A percentile compares a stretch with the other conserved stretches of the same genome.
phyloP scores from a whole-genome alignment of 2,329 filamentous ascomycete species.

The Neophaeococcomyces mojaviensis region DNA sequence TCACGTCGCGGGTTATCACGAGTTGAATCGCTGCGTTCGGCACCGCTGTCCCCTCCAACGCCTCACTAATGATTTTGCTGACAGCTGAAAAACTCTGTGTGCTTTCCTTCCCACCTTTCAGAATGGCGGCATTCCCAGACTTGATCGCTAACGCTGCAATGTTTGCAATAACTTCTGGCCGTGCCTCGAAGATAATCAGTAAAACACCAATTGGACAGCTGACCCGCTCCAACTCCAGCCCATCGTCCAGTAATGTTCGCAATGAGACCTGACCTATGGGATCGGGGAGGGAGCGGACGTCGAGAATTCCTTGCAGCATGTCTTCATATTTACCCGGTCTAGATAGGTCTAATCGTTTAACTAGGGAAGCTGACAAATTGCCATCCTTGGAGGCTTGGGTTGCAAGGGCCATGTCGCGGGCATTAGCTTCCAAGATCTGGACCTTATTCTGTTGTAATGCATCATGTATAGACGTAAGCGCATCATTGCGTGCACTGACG shows the following conservation, averaged over 20 bases:
- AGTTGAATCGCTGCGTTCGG: constrained; percentile 86
- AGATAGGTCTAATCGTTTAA: constrained; percentile 79
- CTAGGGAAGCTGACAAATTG: constrained; percentile 68
- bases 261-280: constrained; percentile 86
- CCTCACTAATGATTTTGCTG: constrained; percentile 71
- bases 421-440: constrained; percentile 79
- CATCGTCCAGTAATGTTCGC: constrained; percentile 78
- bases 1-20: constrained; percentile 84
- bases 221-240: constrained; percentile 74
- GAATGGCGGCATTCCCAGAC: constrained; percentile 90
- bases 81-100: constrained; percentile 93
- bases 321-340: constrained; percentile 92
- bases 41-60: constrained; percentile 64
- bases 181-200: constrained; percentile 95
- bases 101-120: constrained; percentile 96
- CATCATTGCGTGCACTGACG: constrained; percentile 68
- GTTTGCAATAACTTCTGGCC: constrained; percentile 96
- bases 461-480: constrained; percentile 72
- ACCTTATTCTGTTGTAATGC: constrained; percentile 64
- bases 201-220: constrained; percentile 96
- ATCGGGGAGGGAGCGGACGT: constrained; percentile 76
- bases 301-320: constrained; percentile 90
- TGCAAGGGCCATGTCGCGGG: constrained; percentile 69
- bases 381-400: constrained; percentile 66
- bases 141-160: constrained; percentile 94